Evolutionary conservation across 805 yeast species (phyloP).

Genomic region (Cyberlindnera meyerae): DNA sequence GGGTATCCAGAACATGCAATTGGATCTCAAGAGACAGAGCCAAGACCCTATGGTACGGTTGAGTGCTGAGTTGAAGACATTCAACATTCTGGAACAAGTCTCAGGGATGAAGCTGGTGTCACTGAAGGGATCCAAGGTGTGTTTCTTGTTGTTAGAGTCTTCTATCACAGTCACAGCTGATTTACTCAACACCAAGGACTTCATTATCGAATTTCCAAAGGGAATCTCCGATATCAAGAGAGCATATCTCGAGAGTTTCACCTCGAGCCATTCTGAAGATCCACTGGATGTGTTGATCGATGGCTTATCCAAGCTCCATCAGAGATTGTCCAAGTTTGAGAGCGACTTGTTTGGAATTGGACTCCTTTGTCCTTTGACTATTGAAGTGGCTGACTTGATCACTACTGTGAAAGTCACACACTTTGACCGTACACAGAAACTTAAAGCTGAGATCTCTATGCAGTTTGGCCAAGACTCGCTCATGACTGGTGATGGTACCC

Average conservation of each 20-base stretch:
- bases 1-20: slow-evolving; percentile 13
- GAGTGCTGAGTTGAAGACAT: slow-evolving; percentile 4
- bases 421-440: too few species aligned
- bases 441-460: too few species aligned
- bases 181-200: slow-evolving; percentile 3
- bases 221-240: slow-evolving; percentile 7
- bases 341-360: slow-evolving; percentile 17
- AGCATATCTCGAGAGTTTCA: slow-evolving; percentile 9
- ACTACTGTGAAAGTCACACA: too few species aligned
- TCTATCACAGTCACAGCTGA: slow-evolving; percentile 10
- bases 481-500: too few species aligned
- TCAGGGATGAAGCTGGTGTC: slow-evolving; percentile 14
- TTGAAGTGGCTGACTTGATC: too few species aligned
- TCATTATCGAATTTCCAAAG: slow-evolving; percentile 7
- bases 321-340: slow-evolving; percentile 8
- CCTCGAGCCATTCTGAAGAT: slow-evolving; percentile 1
- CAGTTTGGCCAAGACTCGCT: too few species aligned
- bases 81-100: slow-evolving; percentile 12
- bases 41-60: slow-evolving; percentile 20
- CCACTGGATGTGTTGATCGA: slow-evolving; percentile 5
- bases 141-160: slow-evolving; percentile 5
- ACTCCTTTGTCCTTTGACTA: slow-evolving; percentile 10
- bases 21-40: slow-evolving; percentile 15
- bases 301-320: slow-evolving; percentile 5
- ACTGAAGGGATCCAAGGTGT: slow-evolving; percentile 9